Evolutionary conservation across 2,329 filamentous ascomycete species (phyloP).

Genomic region (Talaromyces sp.): DNA sequence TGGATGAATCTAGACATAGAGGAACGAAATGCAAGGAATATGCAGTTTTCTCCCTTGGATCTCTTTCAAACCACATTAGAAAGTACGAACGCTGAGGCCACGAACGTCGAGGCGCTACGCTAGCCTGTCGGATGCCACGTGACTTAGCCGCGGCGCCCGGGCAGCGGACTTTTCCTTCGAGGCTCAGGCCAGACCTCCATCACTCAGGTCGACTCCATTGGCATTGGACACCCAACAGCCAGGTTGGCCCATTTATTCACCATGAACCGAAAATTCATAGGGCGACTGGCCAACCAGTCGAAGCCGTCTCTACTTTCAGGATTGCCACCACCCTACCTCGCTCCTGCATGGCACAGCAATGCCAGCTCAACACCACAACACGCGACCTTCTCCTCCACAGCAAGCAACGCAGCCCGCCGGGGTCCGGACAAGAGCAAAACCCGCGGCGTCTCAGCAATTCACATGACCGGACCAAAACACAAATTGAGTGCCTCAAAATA

Average conservation of each 20-base stretch:
- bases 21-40: background rate
- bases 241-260: slow-evolving; percentile 7
- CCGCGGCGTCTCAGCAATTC: slow-evolving; percentile 76
- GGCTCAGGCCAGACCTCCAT: background rate
- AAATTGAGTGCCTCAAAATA: slow-evolving; percentile 69
- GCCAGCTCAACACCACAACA: slow-evolving; percentile 26
- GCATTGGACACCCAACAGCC: background rate
- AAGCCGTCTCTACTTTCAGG: slow-evolving; percentile 30
- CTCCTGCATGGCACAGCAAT: slow-evolving; percentile 35
- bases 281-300: slow-evolving; percentile 28
- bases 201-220: background rate
- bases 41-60: background rate
- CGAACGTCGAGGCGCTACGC: background rate
- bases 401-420: slow-evolving; percentile 41
- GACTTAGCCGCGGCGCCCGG: background rate
- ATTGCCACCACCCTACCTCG: slow-evolving; percentile 41
- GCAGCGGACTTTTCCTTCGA: background rate
- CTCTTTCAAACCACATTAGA: background rate
- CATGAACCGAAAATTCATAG: slow-evolving; percentile 34
- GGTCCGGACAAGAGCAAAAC: slow-evolving; percentile 70
- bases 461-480: slow-evolving; percentile 69
- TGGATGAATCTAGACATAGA: too few relatives aligned
- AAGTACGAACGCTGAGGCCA: background rate
- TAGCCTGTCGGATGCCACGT: background rate
- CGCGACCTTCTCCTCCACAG: slow-evolving; percentile 50